Base-by-base conservation (phyloP, 345 rosid genomes). In the Toxicodendron radicans region DNA sequence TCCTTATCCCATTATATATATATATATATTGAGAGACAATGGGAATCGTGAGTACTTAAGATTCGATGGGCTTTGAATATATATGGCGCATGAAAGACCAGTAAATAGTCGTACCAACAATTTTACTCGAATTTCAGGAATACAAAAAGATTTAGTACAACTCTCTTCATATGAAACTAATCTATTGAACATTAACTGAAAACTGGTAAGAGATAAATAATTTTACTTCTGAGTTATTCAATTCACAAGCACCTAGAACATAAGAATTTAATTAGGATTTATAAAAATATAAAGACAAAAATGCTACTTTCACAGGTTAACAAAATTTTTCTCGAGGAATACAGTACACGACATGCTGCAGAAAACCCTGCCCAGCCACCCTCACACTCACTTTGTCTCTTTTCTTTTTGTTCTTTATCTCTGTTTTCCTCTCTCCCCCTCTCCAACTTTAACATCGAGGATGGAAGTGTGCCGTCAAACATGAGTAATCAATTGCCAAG, bases 331-430 rank as follows among this genome's bases (percentile, higher is more conserved):
- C 68, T 38, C 23, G 65, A 66, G 67, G 76, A 73, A 71, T 75
- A 81, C 87, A 81, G 64, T 46, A 79, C 74, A 73, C 75, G 46
- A 74, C 79, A 79, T 64, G 58, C 62, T 66, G 66, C 66, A 67
- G n/a, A 48, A 20, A 52, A 38, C 7, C 70, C 64, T 20, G 10
- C 33, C 4, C 58, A 32, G 27, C 66, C 0, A 18, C 9, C 20
- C 35, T 41, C 43, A 8, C 0, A 4, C 23, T 30, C 9, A 5
- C 0, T 49, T 12, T 11, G 27, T 20, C 27, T 49, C 46, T n/a
- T 45, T 7, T 70, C 30, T 56, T 12, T 38, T 8, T 59, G 7
- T 46, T 18, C 32, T 30, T 23, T 7, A 7, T 38, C 0, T 38
- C 43, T 38, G 43, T 38, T 38, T 38, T 5, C 0, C 17, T 17